These are phyloP conservation scores for Verticillium tricorpus DNA, from an alignment of 2,329 filamentous ascomycete species.

Conservation along the genomic window DNA sequence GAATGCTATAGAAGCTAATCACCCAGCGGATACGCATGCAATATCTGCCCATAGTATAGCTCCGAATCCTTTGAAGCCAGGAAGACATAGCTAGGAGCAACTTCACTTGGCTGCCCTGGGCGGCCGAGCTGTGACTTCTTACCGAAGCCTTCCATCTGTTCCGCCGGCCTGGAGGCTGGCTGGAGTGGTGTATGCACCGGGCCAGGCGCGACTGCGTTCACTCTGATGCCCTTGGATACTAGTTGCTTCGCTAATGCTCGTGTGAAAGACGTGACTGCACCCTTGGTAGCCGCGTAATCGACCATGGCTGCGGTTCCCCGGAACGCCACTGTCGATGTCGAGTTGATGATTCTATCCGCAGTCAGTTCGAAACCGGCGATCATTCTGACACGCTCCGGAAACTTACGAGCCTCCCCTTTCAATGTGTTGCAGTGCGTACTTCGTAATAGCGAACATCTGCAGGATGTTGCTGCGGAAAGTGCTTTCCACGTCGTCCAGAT, in stretches of 20 bases:
- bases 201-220: constrained; percentile 41
- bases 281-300: constrained; percentile 55
- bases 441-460: constrained; percentile 55
- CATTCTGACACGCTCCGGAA: background rate
- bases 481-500: constrained; percentile 49
- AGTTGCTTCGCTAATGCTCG: constrained; percentile 47
- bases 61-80: constrained; percentile 33
- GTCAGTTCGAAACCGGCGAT: background rate
- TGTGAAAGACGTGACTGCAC: constrained; percentile 53
- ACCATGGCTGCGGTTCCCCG: constrained; percentile 44
- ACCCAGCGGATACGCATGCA: constrained; percentile 34
- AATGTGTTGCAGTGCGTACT: constrained; percentile 53
- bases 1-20: constrained; percentile 18
- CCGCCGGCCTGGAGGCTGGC: constrained; percentile 34
- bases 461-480: constrained; percentile 54
- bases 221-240: constrained; percentile 51
- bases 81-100: constrained; percentile 36
- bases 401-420: constrained; percentile 39
- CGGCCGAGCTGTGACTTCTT: constrained; percentile 29
- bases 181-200: constrained; percentile 39
- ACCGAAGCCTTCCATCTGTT: constrained; percentile 41
- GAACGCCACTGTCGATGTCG: constrained; percentile 49
- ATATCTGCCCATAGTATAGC: constrained; percentile 32
- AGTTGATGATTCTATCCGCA: constrained; percentile 49
- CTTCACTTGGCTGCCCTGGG: constrained; percentile 38